A percentile compares a stretch with the other conserved stretches of the same genome.
phyloP scores from a whole-genome alignment of 2,329 filamentous ascomycete species.

The Alternaria infectoria region DNA sequence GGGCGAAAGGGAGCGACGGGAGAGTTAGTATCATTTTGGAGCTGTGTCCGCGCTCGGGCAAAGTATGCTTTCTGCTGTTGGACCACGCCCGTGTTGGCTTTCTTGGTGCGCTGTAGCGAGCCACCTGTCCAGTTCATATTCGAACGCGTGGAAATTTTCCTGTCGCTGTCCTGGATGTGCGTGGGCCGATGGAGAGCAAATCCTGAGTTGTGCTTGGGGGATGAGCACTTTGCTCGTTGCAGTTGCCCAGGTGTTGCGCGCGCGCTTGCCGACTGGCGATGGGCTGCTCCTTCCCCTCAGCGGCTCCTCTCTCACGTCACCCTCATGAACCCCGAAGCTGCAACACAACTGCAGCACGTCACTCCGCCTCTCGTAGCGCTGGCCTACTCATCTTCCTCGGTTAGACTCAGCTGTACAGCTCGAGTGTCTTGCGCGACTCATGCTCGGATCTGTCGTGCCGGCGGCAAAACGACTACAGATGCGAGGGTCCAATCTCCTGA shows the following conservation, averaged over 20 bases:
- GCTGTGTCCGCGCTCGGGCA: slow-evolving; percentile 47
- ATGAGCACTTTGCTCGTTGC: not conserved
- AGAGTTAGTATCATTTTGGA: slow-evolving; percentile 28
- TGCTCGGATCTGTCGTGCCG: slow-evolving; percentile 9
- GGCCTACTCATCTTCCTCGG: not conserved
- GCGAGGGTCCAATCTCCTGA: slow-evolving; percentile 15
- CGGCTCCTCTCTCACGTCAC: not conserved
- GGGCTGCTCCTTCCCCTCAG: not conserved
- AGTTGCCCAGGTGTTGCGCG: not conserved
- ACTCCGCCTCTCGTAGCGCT: not conserved
- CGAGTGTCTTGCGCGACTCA: not conserved
- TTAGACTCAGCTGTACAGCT: not conserved
- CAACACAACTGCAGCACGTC: not conserved
- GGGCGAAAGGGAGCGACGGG: slow-evolving; percentile 30
- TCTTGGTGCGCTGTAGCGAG: slow-evolving; percentile 47
- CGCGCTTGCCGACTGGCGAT: slow-evolving; percentile 11
- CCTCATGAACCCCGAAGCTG: not conserved
- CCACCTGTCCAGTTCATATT: slow-evolving; percentile 60
- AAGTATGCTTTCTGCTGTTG: slow-evolving; percentile 57
- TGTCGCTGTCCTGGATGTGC: not conserved
- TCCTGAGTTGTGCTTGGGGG: not conserved
- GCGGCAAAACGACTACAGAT: slow-evolving; percentile 4
- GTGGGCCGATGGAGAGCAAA: not conserved
- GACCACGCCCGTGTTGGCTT: slow-evolving; percentile 42
- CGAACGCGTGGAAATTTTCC: not conserved